Conservation (phyloP, 495 filamentous ascomycete species). For the Penicillium samsonianum region DNA sequence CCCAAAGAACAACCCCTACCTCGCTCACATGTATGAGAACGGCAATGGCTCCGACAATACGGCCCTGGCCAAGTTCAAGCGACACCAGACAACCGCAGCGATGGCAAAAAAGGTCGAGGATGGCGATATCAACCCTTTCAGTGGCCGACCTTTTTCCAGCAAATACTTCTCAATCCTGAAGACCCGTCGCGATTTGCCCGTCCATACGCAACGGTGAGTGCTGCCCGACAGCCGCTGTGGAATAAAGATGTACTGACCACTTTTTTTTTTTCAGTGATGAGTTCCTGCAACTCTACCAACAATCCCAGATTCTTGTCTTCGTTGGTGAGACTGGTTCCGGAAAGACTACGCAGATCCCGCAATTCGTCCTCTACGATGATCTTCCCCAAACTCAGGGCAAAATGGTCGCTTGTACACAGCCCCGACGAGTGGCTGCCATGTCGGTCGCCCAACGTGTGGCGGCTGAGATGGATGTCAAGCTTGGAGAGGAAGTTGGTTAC, state of each 20-base stretch:
- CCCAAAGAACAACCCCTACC: conserved; percentile 75
- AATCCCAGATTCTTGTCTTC: conserved; percentile 93
- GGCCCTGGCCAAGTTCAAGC: conserved; percentile 64
- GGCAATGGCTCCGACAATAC: conserved; percentile 48
- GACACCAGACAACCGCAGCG: conserved; percentile 78
- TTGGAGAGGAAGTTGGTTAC: conserved; percentile 97
- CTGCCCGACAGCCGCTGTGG: background rate
- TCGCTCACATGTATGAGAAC: conserved; percentile 81
- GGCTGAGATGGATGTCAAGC: conserved; percentile 88
- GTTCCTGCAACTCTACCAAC: conserved; percentile 89
- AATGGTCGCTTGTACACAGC: conserved; percentile 96
- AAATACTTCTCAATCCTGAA: conserved; percentile 89
- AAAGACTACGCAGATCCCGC: conserved; percentile 98
- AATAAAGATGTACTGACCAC: conserved; percentile 10
- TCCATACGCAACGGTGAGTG: conserved; percentile 79
- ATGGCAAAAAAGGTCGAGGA: conserved; percentile 75
- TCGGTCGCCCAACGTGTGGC: conserved; percentile 98
- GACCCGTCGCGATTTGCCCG: conserved; percentile 80
- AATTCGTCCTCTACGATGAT: conserved; percentile 97
- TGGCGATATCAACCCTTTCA: conserved; percentile 85
- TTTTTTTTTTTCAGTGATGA: conserved; percentile 62
- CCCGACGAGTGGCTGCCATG: conserved; percentile 97
- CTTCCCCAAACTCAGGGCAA: conserved; percentile 81
- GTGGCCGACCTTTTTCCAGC: conserved; percentile 66
- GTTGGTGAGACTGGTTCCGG: conserved; percentile 99